phyloP scores from a whole-genome alignment of 768 basidiomycete genomes.

The Boletus rufocinnamomeus region DNA sequence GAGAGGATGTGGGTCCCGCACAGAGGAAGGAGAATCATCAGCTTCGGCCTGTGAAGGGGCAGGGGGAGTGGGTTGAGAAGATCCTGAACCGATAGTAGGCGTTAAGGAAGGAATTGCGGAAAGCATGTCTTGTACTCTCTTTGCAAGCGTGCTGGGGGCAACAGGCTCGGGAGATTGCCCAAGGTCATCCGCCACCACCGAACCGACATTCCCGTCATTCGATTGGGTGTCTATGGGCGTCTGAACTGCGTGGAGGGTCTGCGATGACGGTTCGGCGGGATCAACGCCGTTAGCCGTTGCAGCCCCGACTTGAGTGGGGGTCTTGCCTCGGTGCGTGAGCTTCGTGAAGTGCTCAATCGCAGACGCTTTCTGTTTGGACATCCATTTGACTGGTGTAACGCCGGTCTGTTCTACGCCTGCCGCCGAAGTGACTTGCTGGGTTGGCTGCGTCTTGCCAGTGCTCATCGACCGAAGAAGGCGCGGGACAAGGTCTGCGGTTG shows the following conservation, averaged over 20 bases:
- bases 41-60: slow-evolving; percentile 10
- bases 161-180: slow-evolving; percentile 38
- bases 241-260: slow-evolving; percentile 1
- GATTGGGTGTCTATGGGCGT: slow-evolving; percentile 10
- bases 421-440: slow-evolving; percentile 12
- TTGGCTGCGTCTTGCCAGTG: slow-evolving; percentile 24
- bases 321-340: slow-evolving; percentile 17
- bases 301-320: slow-evolving; percentile 1
- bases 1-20: slow-evolving; percentile 49
- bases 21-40: slow-evolving; percentile 12
- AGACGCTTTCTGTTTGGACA: slow-evolving; percentile 21
- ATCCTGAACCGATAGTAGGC: slow-evolving; percentile 20
- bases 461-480: slow-evolving; percentile 22
- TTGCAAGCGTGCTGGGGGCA: slow-evolving; percentile 41
- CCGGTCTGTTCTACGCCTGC: slow-evolving; percentile 8
- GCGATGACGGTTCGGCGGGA: slow-evolving; percentile 10
- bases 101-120: slow-evolving; percentile 41
- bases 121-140: slow-evolving; percentile 54
- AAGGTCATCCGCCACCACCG: slow-evolving; percentile 8
- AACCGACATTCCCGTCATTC: slow-evolving; percentile 7
- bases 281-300: slow-evolving; percentile 6
- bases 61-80: slow-evolving; percentile 20
- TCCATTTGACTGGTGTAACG: slow-evolving; percentile 7
- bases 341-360: slow-evolving; percentile 19
- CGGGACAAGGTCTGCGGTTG: slow-evolving; percentile 6